These are phyloP conservation scores for Boletus barrowsii DNA, from an alignment of 768 basidiomycete genomes.

Conservation along the genomic window DNA sequence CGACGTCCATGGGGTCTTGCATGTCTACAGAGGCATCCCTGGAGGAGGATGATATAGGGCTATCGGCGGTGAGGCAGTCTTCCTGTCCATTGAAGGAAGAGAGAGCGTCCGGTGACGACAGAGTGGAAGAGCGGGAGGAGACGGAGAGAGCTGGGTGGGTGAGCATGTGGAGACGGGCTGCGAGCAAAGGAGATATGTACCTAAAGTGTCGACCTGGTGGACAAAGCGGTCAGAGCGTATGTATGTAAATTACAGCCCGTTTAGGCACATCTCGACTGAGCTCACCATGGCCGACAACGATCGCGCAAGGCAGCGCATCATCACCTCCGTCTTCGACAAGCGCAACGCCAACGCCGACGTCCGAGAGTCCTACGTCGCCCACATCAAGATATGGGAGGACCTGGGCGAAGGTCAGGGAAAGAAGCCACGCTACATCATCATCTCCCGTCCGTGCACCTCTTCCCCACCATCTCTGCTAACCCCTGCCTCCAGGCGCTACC, in stretches of 20 bases:
- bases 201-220: constrained; percentile 6
- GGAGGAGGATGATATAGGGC: constrained; percentile 32
- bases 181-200: background rate
- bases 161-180: background rate
- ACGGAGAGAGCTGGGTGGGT: constrained; percentile 15
- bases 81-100: constrained; percentile 32
- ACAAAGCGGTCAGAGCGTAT: background rate
- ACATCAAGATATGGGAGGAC: constrained; percentile 95
- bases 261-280: constrained; percentile 3
- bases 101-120: constrained; percentile 31
- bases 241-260: constrained; percentile 1
- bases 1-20: constrained; percentile 26
- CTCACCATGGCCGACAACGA: constrained; percentile 39
- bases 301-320: constrained; percentile 66
- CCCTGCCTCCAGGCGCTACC: constrained; percentile 45
- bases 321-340: constrained; percentile 78
- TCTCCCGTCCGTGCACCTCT: constrained; percentile 70
- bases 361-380: constrained; percentile 81
- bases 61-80: constrained; percentile 27
- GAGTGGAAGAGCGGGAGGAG: constrained; percentile 26
- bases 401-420: constrained; percentile 63
- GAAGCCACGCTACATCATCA: constrained; percentile 88
- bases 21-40: constrained; percentile 32
- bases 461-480: background rate
- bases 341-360: constrained; percentile 59